Evolutionary conservation across 2,329 filamentous ascomycete species (phyloP), one percentile per base, ranked within the genome.

Genomic region (Juglanconis sp.): DNA sequence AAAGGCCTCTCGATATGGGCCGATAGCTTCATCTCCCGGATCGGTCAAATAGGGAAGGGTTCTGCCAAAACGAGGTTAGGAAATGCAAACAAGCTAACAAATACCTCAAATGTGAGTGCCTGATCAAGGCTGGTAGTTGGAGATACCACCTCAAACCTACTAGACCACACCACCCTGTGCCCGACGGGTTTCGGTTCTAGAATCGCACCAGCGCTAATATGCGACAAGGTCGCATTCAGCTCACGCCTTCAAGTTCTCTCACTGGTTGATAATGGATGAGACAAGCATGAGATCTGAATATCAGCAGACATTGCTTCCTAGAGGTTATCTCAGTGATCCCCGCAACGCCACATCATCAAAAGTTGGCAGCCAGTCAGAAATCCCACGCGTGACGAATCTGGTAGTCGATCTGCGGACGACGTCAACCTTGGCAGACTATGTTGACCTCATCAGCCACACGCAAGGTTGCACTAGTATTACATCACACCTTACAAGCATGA

Each of bases 301-400:
- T 24, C 44, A 47, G 44, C 9, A 24, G 5, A 47, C 44, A 15
- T 42, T 5, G 38, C 38, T 42, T 42, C 10, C 38, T n/a, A 47
- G 44, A 8, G 3, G 44, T 9, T 24, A 8, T 32, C 15, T 48
- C 4, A 52, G 30, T 31, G 55, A 56, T 36, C 60, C 60, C 60
- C 51, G 56, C 60, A 62, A 56, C 56, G 60, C 60, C 60, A 62
- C 60, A 60, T 51, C 60, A 60, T 56, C 54, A 17, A 36, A 53
- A 58, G 38, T 52, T 47, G 53, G 53, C 53, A 55, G 42, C 53
- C 32, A 32, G 38, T 40, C 35, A 17, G 11, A 31, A 31, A 42
- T 40, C 35, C 17, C 17, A 51, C 32, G 17, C 46, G 30, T 60
- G 34, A 49, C 56, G 40, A 38, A 40, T 32, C 30, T 15, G 35